Evolutionary conservation across 495 filamentous ascomycete species (phyloP), one percentile per base, ranked within the genome.

Genomic region (Neurospora sp.): DNA sequence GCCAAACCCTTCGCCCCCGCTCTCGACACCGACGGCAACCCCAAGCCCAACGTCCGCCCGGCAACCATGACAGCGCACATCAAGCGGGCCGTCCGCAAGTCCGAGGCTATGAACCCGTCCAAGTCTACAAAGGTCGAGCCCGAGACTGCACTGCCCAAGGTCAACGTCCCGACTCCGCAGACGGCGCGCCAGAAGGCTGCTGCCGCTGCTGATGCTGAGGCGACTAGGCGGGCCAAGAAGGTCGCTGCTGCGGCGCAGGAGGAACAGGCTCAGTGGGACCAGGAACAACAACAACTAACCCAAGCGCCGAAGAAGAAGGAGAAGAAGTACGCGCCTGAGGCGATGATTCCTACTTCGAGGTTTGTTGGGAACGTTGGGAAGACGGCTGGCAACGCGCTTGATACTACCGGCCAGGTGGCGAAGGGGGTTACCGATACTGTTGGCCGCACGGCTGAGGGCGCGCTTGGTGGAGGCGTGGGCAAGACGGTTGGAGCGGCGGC

Each of bases 261-360:
- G 35, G 31, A 38, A 2, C 68, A 38, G n/a, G 16, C n/a, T 12
- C 35, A 37, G 31, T n/a, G n/a, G 69, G 69, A 38, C 20, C 69
- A 41, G 27, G 27, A 31, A 35, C 20, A 41, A 12, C 40, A 18
- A 31, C 70, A 31, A 31, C 0, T 31, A 31, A 31, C 27, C 27
- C 27, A 31, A 31, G 27, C 27, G 4, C 48, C 74, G 14, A 45
- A 40, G 39, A 78, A 78, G 44, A 75, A 75, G 22, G 48, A 75
- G 27, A 77, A 77, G 71, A 77, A 75, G 31, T 78, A 78, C 53
- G 76, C 76, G 1, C 73, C 78, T 9, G 76, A 72, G 12, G 78
- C 78, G 2, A 72, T 44, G 12, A 39, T 79, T 38, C 75, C 78
- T 9, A 78, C 78, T 14, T 70, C 74, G 8, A 5, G 38, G 27